Base-by-base conservation (phyloP, 2,329 filamentous ascomycete genomes). In the Cladosporium sphaerospermum region DNA sequence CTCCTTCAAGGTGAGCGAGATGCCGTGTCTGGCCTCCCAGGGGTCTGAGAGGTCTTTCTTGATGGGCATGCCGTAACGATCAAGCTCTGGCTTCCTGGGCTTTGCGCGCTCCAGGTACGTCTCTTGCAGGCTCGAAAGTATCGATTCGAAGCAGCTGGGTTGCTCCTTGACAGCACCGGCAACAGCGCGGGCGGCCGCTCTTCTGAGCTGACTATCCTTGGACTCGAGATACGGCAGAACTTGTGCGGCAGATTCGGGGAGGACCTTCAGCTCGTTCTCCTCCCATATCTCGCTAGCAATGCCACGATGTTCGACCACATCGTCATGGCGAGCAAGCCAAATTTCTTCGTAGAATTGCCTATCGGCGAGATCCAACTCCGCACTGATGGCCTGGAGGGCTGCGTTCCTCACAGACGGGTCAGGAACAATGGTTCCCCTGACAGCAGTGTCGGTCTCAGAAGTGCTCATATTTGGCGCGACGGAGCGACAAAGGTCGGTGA, bases 61-160 rank as follows among this genome's bases (percentile, higher is more conserved):
- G 64, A 84, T 86, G 3, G 89, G 88, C 88, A 99, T 96, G 51
- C 95, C 93, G 66, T 89, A 97, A 58, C 92, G 86, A 66, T 99
- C 92, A 37, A 92, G 83, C 63, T 92, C 84, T 9, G 90, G 89
- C 44, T 86, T 81, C 55, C 86, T 84, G 1, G 90, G 88, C 68
- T 93, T 95, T 6, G 88, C 86, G 59, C 92, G 81, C 57, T 91
- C 84, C 42, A 78, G 70, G 67, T 99, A 99, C 2, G 81, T 82
- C 4, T 78, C 72, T 64, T 89, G 78, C 18, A 99, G 75, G 51
- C 78, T 77, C 41, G 77, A 71, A 11, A 96, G 71, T 6, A 90
- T 76, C 9, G 78, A 71, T 5, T 78, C 71, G 55, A 92, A 82
- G 1, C 79, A 79, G 1, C 78, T 70, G 5, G 77, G 78, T 56